Conservation (phyloP, 1,284 basidiomycete species). For the Phylloporus sp. region DNA sequence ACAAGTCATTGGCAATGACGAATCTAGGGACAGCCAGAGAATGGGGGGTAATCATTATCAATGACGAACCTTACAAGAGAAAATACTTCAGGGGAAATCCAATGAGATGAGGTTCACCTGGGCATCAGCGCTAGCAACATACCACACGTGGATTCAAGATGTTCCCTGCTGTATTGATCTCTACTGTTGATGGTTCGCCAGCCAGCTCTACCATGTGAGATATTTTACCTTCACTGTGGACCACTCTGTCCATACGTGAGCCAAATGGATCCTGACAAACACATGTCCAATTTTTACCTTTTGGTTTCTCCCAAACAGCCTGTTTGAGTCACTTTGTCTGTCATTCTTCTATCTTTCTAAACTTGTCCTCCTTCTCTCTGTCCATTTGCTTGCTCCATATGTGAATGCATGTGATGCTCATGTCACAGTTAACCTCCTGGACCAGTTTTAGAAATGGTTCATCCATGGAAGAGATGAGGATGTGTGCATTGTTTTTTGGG, state of each 20-base stretch:
- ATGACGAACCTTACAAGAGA: slow-evolving; percentile 79
- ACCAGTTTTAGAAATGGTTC: slow-evolving; percentile 96
- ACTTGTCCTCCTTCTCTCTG: slow-evolving; percentile 65
- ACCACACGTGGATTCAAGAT: slow-evolving; percentile 26
- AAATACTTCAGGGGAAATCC: slow-evolving; percentile 49
- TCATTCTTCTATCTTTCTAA: slow-evolving; percentile 51
- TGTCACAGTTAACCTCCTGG: slow-evolving; percentile 97
- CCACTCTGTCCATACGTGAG: slow-evolving; percentile 5
- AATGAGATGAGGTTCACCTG: slow-evolving; percentile 6
- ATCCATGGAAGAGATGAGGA: slow-evolving; percentile 76
- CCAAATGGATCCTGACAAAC: not conserved
- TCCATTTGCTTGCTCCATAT: slow-evolving; percentile 83
- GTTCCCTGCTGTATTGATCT: slow-evolving; percentile 5
- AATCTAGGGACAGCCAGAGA: slow-evolving; percentile 46
- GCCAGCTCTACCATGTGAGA: not conserved
- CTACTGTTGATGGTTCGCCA: slow-evolving; percentile 2
- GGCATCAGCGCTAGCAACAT: slow-evolving; percentile 13
- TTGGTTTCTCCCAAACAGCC: slow-evolving; percentile 28
- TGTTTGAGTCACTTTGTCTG: slow-evolving; percentile 34
- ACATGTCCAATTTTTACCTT: slow-evolving; percentile 30
- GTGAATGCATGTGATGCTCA: slow-evolving; percentile 88
- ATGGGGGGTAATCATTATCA: not conserved
- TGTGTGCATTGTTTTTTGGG: slow-evolving; percentile 69
- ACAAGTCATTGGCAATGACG: slow-evolving; percentile 95
- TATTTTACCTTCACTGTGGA: slow-evolving; percentile 5